These are phyloP conservation scores for Hibiscus trionum DNA, from an alignment of 345 rosid species.

Conservation along the genomic window DNA sequence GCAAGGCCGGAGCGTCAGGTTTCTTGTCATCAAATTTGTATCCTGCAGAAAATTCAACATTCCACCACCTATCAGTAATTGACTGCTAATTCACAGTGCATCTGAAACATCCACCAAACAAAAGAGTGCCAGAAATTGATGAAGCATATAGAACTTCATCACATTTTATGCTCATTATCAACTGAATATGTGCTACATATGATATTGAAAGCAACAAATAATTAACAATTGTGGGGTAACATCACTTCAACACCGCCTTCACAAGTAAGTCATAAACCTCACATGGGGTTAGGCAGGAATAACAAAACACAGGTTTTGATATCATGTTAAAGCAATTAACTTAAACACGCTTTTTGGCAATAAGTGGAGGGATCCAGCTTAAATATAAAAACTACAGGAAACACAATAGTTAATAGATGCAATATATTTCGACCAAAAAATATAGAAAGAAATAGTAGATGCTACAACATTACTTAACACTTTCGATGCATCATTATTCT, in stretches of 20 bases:
- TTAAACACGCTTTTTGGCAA: not conserved
- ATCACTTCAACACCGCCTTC: no score
- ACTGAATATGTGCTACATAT: not conserved
- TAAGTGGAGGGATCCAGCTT: not conserved
- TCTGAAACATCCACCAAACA: not conserved
- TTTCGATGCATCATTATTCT: not conserved
- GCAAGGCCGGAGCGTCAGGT: constrained; percentile 29
- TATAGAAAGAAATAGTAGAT: no score
- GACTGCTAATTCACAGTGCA: not conserved
- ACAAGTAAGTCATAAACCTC: not conserved
- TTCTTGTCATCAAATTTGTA: constrained; percentile 55
- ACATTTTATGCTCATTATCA: not conserved
- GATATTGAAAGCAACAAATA: not conserved
- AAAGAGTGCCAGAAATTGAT: not conserved
- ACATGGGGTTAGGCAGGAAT: not conserved
- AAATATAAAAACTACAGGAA: not conserved
- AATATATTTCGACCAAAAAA: not conserved
- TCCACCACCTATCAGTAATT: not conserved
- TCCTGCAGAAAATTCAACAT: constrained; percentile 25
- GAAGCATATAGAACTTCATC: not conserved
- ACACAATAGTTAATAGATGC: not conserved
- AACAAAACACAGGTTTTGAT: not conserved
- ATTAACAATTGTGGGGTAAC: not conserved
- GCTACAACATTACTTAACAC: not conserved
- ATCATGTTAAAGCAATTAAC: not conserved